Percentiles rank a stretch among this genome's conserved stretches.
These are phyloP conservation scores for Actinidia arguta DNA, from an alignment of 179 eudicot species.

Conservation along the genomic window DNA sequence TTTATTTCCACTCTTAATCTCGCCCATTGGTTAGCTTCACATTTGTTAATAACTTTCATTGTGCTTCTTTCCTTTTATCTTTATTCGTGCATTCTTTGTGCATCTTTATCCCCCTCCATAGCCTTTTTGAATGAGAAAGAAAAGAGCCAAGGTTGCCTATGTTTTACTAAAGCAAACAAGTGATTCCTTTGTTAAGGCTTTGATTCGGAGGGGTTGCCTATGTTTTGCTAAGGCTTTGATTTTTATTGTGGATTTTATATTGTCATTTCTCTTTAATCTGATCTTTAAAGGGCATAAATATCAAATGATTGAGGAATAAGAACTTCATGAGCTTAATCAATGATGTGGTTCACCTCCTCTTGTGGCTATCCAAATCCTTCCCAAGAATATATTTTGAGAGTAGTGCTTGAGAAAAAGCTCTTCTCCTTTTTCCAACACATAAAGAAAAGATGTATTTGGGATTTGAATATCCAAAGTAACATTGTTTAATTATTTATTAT, in stretches of 20 bases:
- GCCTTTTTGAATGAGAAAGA: slow-evolving; percentile 11
- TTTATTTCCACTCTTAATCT: not conserved
- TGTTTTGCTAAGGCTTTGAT: too few relatives aligned
- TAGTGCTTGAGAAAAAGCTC: slow-evolving; percentile 3
- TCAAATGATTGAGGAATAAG: slow-evolving; percentile 29
- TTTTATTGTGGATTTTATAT: too few relatives aligned
- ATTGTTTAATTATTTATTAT: not conserved
- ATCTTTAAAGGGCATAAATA: not conserved
- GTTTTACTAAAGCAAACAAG: slow-evolving; percentile 12
- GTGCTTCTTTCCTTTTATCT: slow-evolving; percentile 16
- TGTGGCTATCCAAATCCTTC: not conserved
- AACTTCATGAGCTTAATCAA: slow-evolving; percentile 13
- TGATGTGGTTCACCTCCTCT: slow-evolving; percentile 20
- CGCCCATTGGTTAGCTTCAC: not conserved
- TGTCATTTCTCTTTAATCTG: not conserved
- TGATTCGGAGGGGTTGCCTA: too few relatives aligned
- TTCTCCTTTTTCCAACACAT: slow-evolving; percentile 16
- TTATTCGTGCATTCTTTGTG: slow-evolving; percentile 19
- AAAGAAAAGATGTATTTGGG: slow-evolving; percentile 25
- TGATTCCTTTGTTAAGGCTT: slow-evolving; percentile 20
- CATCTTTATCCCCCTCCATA: slow-evolving; percentile 10
- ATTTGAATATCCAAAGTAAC: slow-evolving; percentile 23
- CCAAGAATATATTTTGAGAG: not conserved
- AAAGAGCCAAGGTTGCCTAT: not conserved
- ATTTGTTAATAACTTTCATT: not conserved